A percentile compares a stretch with the other conserved stretches of the same genome.
Evolutionary conservation across 257 asterid species (phyloP).

Genomic region (Nicotiana otophora): DNA sequence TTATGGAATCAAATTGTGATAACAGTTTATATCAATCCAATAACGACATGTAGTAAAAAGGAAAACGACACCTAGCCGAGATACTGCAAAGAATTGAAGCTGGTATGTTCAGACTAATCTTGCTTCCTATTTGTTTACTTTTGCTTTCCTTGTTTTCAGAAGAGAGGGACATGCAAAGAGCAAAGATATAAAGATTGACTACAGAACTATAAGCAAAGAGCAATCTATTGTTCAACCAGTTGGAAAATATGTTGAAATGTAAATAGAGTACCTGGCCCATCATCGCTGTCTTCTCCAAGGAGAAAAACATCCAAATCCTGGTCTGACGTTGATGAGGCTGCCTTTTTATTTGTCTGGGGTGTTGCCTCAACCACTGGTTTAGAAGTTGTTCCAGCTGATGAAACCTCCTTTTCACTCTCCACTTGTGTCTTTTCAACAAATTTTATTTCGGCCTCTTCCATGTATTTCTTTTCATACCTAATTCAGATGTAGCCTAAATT

Average conservation of each 20-base stretch:
- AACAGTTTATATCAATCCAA: neutral
- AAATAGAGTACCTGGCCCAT: conserved; percentile 65
- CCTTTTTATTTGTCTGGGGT: conserved; percentile 40
- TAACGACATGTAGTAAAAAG: neutral
- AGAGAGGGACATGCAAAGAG: neutral
- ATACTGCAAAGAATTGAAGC: neutral
- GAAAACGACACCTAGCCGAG: neutral
- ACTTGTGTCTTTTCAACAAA: conserved; percentile 47
- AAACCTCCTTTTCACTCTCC: conserved; percentile 38
- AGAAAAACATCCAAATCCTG: conserved; percentile 96
- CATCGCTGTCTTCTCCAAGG: conserved; percentile 90
- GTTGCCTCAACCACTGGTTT: conserved; percentile 30
- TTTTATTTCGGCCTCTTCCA: conserved; percentile 49
- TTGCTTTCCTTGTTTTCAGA: neutral
- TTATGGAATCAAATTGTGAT: neutral
- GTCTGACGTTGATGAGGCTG: conserved; percentile 52
- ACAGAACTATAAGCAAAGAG: neutral
- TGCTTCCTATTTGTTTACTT: neutral
- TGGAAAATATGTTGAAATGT: neutral
- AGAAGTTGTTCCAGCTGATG: conserved; percentile 44
- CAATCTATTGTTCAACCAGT: neutral
- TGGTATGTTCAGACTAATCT: neutral
- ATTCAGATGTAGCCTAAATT: neutral
- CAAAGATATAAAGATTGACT: neutral
- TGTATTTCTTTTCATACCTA: conserved; percentile 75